Evolutionary conservation across 1,139 yeast species (phyloP).

Genomic region (Hyphopichia wangnamkhiaoensis): DNA sequence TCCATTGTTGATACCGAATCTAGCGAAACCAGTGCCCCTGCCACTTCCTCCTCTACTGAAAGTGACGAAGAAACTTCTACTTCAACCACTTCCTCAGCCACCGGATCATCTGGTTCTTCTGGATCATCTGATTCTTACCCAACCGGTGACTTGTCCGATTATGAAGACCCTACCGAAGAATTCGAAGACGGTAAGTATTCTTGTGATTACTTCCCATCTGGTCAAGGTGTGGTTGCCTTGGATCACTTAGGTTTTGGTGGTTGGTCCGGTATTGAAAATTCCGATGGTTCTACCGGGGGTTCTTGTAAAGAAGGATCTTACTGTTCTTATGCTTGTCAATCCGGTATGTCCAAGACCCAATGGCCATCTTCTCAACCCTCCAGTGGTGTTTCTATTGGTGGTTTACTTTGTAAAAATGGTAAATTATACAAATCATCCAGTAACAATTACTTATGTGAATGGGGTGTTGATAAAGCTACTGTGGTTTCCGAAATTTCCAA

Average conservation of each 20-base stretch:
- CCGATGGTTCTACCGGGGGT: constrained; percentile 64
- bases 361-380: constrained; percentile 89
- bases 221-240: constrained; percentile 85
- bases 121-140: constrained; percentile 30
- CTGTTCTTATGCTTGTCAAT: constrained; percentile 95
- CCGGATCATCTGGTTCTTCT: constrained; percentile 27
- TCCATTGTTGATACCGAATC: constrained; percentile 11
- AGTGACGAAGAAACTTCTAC: constrained; percentile 19
- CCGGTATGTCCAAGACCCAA: constrained; percentile 97
- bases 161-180: constrained; percentile 50
- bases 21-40: constrained; percentile 18
- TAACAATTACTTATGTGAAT: constrained; percentile 69
- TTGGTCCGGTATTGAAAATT: constrained; percentile 78
- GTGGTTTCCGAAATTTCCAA: constrained; percentile 66
- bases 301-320: constrained; percentile 81
- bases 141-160: constrained; percentile 57
- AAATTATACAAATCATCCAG: constrained; percentile 75
- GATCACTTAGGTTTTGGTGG: constrained; percentile 87
- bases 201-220: constrained; percentile 83
- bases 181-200: constrained; percentile 80
- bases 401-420: constrained; percentile 78
- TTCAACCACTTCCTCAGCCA: constrained; percentile 20
- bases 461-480: constrained; percentile 73
- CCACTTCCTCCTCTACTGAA: constrained; percentile 26
- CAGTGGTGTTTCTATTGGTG: constrained; percentile 89